phyloP scores from a whole-genome alignment of 2,329 filamentous ascomycete genomes.

The Cordyceps javanica region DNA sequence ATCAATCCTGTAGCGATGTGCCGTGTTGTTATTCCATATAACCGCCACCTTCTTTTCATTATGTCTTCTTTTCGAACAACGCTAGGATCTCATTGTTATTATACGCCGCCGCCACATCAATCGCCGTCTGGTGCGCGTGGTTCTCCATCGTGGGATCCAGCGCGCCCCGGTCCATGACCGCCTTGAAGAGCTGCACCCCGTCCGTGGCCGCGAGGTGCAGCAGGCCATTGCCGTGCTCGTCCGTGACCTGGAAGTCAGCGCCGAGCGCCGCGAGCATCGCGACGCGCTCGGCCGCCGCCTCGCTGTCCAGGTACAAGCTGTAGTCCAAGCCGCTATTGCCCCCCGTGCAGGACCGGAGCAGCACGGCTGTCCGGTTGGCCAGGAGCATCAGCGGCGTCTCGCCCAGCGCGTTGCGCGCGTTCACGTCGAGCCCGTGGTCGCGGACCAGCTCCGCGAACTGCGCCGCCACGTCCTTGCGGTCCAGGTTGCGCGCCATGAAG shows the following conservation, averaged over 20 bases:
- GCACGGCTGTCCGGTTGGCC: neutral
- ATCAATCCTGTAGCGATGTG: neutral
- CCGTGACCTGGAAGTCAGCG: conserved; percentile 22
- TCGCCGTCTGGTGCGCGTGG: conserved; percentile 21
- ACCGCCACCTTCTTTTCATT: neutral
- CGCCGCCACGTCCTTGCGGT: neutral
- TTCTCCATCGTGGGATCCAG: conserved; percentile 27
- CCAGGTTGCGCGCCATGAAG: neutral
- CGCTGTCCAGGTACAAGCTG: neutral
- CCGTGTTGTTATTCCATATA: too few species aligned
- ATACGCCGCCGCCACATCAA: conserved; percentile 29
- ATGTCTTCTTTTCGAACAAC: conserved; percentile 1
- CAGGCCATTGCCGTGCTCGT: conserved; percentile 21
- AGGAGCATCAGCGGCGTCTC: conserved; percentile 16
- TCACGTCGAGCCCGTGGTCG: conserved; percentile 13
- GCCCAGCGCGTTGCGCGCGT: conserved; percentile 13
- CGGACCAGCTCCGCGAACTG: conserved; percentile 12
- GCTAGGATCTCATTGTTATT: conserved; percentile 4
- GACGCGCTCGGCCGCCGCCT: neutral
- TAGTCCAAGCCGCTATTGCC: neutral
- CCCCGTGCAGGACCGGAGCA: neutral
- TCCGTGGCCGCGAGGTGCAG: conserved; percentile 24
- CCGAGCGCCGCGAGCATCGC: conserved; percentile 17
- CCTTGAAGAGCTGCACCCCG: conserved; percentile 18
- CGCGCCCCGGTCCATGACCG: conserved; percentile 20